These are phyloP conservation scores for Pichia sp. DNA, from an alignment of 1,139 yeast species.

Conservation along the genomic window DNA sequence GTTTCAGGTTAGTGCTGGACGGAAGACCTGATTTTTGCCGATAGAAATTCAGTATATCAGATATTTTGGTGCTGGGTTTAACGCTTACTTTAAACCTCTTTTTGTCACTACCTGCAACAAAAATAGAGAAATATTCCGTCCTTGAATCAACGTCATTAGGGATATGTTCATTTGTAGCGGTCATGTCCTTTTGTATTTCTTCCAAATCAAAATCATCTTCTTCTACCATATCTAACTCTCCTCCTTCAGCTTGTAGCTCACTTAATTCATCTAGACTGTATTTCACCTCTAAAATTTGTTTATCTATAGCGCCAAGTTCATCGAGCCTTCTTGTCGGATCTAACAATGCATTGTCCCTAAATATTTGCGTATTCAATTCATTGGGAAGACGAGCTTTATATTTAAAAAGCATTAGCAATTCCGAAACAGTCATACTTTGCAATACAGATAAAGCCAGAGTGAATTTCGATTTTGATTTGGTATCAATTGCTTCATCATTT, in stretches of 20 bases:
- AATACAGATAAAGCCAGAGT: constrained; percentile 2
- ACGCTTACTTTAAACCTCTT: constrained; percentile 57
- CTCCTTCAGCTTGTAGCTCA: neutral
- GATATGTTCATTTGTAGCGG: neutral
- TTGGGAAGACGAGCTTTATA: constrained; percentile 18
- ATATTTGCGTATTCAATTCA: constrained; percentile 15
- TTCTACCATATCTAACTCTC: neutral
- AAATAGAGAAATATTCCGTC: constrained; percentile 43
- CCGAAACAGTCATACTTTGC: constrained; percentile 6
- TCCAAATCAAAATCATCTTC: constrained; percentile 11
- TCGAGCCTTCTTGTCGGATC: neutral
- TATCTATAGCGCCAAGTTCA: neutral
- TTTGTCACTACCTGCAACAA: constrained; percentile 62
- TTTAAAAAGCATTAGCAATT: constrained; percentile 9
- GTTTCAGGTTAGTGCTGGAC: constrained; percentile 35
- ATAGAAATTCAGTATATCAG: constrained; percentile 50
- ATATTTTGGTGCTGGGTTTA: constrained; percentile 48
- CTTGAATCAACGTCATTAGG: neutral
- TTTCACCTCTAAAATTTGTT: neutral
- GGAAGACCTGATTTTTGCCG: constrained; percentile 38
- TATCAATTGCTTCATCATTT: neutral
- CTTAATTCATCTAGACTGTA: constrained; percentile 6
- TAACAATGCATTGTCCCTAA: constrained; percentile 1
- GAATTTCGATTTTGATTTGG: no score
- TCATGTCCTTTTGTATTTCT: neutral